Conservation (phyloP, 257 asterid species). For the Solanum sitiens region DNA sequence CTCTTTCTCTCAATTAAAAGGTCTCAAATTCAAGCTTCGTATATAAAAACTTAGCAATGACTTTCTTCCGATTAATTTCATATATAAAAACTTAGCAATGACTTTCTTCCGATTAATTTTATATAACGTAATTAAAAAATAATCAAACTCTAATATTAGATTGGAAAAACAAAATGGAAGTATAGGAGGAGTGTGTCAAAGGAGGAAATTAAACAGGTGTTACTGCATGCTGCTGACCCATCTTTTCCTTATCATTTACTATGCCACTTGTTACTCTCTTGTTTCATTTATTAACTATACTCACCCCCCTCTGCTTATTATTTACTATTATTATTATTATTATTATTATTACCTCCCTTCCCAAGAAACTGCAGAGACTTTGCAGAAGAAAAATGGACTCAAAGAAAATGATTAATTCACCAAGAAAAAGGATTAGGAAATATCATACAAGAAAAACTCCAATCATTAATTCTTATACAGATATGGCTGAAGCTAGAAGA, state of each 20-base stretch:
- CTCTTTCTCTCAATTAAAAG: too few species aligned
- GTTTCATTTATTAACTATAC: not conserved
- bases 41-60: too few species aligned
- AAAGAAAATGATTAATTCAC: not conserved
- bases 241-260: slow-evolving; percentile 1
- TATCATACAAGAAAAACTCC: slow-evolving; percentile 15
- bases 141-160: too few species aligned
- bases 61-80: too few species aligned
- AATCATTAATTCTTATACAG: not conserved
- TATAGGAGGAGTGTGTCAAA: not conserved
- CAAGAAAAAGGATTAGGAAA: slow-evolving; percentile 4
- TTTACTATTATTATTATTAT: not conserved
- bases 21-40: rapidly evolving
- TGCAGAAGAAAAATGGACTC: not conserved
- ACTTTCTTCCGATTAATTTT: too few species aligned
- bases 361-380: not conserved
- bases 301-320: not conserved
- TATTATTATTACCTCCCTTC: not conserved
- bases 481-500: slow-evolving; percentile 35
- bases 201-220: not conserved
- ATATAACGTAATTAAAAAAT: rapidly evolving
- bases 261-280: not conserved
- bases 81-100: too few species aligned
- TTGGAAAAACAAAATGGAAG: too few species aligned
- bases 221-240: slow-evolving; percentile 2